Percentiles rank a stretch among this genome's conserved stretches.
These are phyloP conservation scores for Francoa sonchifolia DNA, from an alignment of 441 rosid genomes.

Conservation along the genomic window DNA sequence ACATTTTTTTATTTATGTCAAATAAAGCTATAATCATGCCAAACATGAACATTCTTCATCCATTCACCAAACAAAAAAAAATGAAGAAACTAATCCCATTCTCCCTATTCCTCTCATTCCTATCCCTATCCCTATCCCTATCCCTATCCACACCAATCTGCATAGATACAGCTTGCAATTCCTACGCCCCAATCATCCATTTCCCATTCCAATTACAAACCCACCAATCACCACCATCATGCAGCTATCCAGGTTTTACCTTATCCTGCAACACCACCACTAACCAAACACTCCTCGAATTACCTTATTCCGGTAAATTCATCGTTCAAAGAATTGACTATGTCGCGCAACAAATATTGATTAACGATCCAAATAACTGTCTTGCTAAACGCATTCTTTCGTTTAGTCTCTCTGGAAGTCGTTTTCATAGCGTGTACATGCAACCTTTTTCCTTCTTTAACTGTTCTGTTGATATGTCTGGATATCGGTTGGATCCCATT, in stretches of 20 bases:
- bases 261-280: constrained; percentile 35
- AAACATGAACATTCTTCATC: too few relatives aligned
- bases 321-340: constrained; percentile 38
- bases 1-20: too few relatives aligned
- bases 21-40: too few relatives aligned
- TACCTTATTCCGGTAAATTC: constrained; percentile 37
- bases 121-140: too few relatives aligned
- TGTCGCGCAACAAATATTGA: constrained; percentile 37
- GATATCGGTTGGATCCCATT: constrained; percentile 26
- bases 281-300: constrained; percentile 25
- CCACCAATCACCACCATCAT: constrained; percentile 20
- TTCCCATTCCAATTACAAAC: constrained; percentile 44
- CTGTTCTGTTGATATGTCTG: constrained; percentile 28
- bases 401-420: constrained; percentile 35
- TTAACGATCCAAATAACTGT: constrained; percentile 39
- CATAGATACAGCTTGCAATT: too few relatives aligned
- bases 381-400: constrained; percentile 37
- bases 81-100: too few relatives aligned
- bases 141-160: too few relatives aligned
- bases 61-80: too few relatives aligned
- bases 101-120: too few relatives aligned
- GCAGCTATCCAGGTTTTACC: constrained; percentile 44
- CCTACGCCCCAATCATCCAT: constrained; percentile 23
- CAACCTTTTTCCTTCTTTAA: constrained; percentile 42
- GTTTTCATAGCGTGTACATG: constrained; percentile 23